Base-by-base conservation (phyloP, 257 asterid species). In the Lycium barbarum region DNA sequence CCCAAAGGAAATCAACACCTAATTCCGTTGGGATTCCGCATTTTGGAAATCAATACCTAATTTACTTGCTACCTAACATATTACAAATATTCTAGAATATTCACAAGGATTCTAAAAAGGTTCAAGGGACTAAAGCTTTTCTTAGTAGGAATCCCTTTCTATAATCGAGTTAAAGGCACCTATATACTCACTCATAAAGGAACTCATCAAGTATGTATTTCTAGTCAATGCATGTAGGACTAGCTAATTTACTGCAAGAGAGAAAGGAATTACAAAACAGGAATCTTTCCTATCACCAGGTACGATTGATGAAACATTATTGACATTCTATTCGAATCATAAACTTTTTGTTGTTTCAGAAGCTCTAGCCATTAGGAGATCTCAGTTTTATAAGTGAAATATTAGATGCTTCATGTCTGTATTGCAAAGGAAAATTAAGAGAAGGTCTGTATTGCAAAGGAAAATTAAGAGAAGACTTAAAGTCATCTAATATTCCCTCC, bases 51-150 rank as follows among this genome's bases (percentile, higher is more conserved):
- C 33, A 26, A 26, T 26, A 26, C 33, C 33, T 26, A 26, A 26
- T 26, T 26, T 26, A 26, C 33, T 26, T 26, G 33, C 33, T 26
- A 26, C 33, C 33, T 26, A 26, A 26, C 33, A 26, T 26, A 26
- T 26, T 26, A 26, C 33, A 26, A 26, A 26, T 26, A 26, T 26
- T 26, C 33, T 26, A 26, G 33, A 26, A 26, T 26, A 26, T 26
- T 26, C 33, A 26, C 33, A 26, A 26, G 33, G 33, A 26, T 26
- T 26, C 33, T 26, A 26, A 26, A 26, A 26, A 26, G 54, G n/a
- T 70, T 70, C 79, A 70, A 33, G 49, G 79, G 79, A 26, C 54
- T 70, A 70, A 40, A 38, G 3, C 54, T 70, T 70, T 11, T 38
- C 8, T 70, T 38, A 15, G 78, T 53, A 3, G 45, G 45, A 40